Percentiles rank a stretch among this genome's conserved stretches.
phyloP scores from a whole-genome alignment of 2,329 filamentous ascomycete species.

The Fusarium sp. region DNA sequence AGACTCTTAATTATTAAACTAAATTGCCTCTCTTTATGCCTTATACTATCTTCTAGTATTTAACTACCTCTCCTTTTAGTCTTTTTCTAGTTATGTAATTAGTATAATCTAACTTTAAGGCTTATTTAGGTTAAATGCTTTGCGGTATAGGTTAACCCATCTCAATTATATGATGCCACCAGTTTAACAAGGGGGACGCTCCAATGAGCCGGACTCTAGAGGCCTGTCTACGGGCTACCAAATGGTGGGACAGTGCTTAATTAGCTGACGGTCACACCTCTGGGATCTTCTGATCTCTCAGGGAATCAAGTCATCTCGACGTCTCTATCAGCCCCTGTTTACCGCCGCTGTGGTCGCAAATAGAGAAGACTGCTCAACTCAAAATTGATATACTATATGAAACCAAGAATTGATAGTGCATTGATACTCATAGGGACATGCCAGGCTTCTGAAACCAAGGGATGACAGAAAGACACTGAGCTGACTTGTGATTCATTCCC shows the following conservation, averaged over 20 bases:
- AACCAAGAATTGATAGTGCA: background rate
- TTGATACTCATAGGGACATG: background rate
- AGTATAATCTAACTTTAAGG: no score
- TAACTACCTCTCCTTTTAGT: no score
- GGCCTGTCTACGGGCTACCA: background rate
- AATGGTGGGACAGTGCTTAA: background rate
- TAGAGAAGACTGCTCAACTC: background rate
- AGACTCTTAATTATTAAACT: no score
- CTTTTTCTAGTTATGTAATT: no score
- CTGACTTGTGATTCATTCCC: background rate
- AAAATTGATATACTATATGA: background rate
- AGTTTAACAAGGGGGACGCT: background rate
- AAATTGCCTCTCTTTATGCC: no score
- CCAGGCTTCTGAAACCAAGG: background rate
- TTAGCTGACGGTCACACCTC: background rate
- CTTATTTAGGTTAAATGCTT: no score
- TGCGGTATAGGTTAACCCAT: no score
- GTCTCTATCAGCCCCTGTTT: background rate
- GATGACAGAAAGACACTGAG: background rate
- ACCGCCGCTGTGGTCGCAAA: background rate
- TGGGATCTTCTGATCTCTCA: background rate
- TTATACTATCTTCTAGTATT: no score
- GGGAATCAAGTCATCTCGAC: background rate
- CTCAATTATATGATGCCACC: no score
- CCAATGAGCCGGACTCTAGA: background rate